Evolutionary conservation across 371 early-diverging fungal genomes (phyloP), one percentile per base, ranked within the genome.

Genomic region (Syncephalastrum monosporum): DNA sequence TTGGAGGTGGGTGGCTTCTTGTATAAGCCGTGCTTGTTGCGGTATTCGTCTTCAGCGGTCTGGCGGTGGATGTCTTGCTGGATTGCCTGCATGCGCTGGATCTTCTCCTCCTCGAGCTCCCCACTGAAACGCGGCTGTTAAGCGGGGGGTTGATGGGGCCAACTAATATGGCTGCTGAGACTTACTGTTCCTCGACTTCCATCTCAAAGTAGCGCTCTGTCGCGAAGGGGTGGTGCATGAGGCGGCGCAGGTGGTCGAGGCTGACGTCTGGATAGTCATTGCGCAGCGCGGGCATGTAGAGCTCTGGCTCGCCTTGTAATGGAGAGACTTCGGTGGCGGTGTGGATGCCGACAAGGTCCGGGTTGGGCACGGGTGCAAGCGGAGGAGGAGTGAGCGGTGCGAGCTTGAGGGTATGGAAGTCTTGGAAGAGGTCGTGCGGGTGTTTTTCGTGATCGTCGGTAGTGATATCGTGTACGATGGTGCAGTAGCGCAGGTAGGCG

Each of bases 1-100:
- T 56, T 55, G 19, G 65, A 61, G 3, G 51, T 57, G 3, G 74
- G 65, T 13, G 72, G 71, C 25, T 67, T 70, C 29, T 72, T 69
- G 47, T 72, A 71, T 42, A 77, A 57, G 1, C 78, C 78, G 56
- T 77, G 72, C 29, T 74, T 74, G 42, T 68, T 77, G 56, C 60
- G 66, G 46, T 63, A 72, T 8, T 63, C 68, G 33, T 72, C 71
- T 13, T 60, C 61, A 10, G 42, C 61, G 42, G 59, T 64, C 61
- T 59, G 58, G 46, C 64, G 46, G 24, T 56, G 47, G 16, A 74
- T 74, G 47, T 77, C 75, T 16, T 55, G 38, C 4, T 55, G 21
- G 1, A 70, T 54, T 17, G 51, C 42, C 0, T 56, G 42, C 14
- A 77, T 67, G 8, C 64, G 48, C 1, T 38, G 47, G 24, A 70